phyloP scores from a whole-genome alignment of 441 rosid genomes.

The Flueggea neowawraea region DNA sequence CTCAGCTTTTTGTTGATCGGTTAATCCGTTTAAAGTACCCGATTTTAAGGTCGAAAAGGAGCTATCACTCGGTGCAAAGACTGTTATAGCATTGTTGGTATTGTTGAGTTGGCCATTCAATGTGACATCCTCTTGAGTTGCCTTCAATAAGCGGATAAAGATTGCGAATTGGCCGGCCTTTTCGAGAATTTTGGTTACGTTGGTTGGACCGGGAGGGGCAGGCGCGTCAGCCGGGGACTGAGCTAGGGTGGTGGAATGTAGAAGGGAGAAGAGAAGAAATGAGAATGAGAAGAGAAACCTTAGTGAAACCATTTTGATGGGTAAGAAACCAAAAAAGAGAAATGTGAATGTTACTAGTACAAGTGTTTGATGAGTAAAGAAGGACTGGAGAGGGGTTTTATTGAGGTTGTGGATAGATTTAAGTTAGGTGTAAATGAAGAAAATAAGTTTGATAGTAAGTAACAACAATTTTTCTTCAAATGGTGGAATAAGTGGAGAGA shows the following conservation, averaged over 20 bases:
- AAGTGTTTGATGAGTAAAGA: too few species aligned
- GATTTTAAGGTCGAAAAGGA: constrained; percentile 58
- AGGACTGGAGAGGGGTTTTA: too few species aligned
- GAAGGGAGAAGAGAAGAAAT: constrained; percentile 32
- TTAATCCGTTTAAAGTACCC: constrained; percentile 66
- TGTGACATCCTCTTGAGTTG: constrained; percentile 56
- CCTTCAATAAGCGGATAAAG: constrained; percentile 62
- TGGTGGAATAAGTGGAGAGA: too few species aligned
- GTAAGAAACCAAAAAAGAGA: neutral
- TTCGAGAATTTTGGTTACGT: constrained; percentile 63
- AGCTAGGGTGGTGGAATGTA: constrained; percentile 25
- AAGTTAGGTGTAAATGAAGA: too few species aligned
- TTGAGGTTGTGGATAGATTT: too few species aligned
- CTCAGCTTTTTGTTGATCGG: constrained; percentile 61
- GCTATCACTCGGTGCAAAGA: constrained; percentile 75
- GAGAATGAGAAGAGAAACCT: constrained; percentile 17
- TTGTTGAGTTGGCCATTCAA: constrained; percentile 70
- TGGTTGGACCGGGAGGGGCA: constrained; percentile 53
- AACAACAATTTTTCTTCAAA: too few species aligned
- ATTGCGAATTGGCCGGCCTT: constrained; percentile 71
- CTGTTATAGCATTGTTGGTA: constrained; percentile 76
- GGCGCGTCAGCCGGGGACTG: constrained; percentile 22
- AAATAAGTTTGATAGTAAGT: too few species aligned
- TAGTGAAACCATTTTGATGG: constrained; percentile 34
- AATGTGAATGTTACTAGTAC: neutral